phyloP scores from a whole-genome alignment of 306 rosid genomes.

The Begonia fuchsioides region DNA sequence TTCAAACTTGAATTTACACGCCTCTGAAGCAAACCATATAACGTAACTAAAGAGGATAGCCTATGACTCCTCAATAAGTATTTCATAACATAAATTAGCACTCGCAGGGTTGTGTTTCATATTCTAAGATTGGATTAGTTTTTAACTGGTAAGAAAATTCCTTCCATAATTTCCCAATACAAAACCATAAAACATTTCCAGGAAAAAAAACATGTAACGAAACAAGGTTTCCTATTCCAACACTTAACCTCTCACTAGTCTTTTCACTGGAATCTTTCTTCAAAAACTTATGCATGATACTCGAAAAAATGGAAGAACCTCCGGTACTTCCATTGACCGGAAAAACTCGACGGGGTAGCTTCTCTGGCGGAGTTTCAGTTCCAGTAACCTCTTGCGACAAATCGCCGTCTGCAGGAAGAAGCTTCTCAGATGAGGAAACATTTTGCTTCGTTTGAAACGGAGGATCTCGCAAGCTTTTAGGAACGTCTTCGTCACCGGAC shows the following conservation, averaged over 20 bases:
- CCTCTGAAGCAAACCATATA: no score
- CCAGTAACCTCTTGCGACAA: conserved; percentile 41
- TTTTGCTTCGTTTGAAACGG: conserved; percentile 10
- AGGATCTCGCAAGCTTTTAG: conserved; percentile 7
- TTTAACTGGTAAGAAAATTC: no score
- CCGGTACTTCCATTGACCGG: conserved; percentile 20
- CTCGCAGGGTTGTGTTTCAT: no score
- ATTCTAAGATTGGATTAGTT: no score
- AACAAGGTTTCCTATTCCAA: no score
- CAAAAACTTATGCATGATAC: conserved; percentile 72
- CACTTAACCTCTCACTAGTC: conserved; percentile 36
- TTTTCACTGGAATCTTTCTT: conserved; percentile 30
- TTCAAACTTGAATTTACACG: no score
- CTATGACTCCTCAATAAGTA: no score
- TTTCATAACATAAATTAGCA: no score
- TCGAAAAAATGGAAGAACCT: conserved; percentile 45
- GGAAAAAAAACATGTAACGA: no score
- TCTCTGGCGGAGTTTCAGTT: conserved; percentile 95
- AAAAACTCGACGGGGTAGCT: conserved; percentile 58
- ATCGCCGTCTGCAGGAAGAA: conserved; percentile 6
- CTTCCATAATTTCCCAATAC: no score
- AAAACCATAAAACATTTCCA: no score
- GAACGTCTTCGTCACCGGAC: conserved; percentile 13
- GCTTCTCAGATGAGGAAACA: conserved; percentile 10
- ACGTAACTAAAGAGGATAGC: no score